phyloP scores from a whole-genome alignment of 2,329 filamentous ascomycete species.

The Aspergillus sergii region DNA sequence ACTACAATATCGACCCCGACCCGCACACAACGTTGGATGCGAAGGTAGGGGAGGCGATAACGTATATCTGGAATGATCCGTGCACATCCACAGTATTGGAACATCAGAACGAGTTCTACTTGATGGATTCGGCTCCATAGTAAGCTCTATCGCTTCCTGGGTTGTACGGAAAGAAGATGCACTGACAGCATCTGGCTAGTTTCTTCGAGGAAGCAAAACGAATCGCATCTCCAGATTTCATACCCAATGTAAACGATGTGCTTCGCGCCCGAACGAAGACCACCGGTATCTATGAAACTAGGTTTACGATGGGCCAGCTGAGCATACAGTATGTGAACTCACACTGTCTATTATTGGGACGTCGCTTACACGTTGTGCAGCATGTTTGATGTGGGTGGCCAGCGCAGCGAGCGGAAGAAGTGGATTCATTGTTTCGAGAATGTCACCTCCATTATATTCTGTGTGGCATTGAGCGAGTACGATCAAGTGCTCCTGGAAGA shows the following conservation, averaged over 20 bases:
- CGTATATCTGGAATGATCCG: constrained; percentile 87
- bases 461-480: constrained; percentile 96
- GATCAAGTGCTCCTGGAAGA: constrained; percentile 96
- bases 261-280: constrained; percentile 95
- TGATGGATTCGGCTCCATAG: constrained; percentile 99
- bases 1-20: constrained; percentile 88
- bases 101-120: constrained; percentile 95
- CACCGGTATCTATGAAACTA: constrained; percentile 97
- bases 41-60: constrained; percentile 79
- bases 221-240: constrained; percentile 82
- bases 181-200: constrained; percentile 53
- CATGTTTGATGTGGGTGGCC: constrained; percentile 99
- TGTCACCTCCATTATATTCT: constrained; percentile 99
- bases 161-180: constrained; percentile 19
- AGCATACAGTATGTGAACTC: constrained; percentile 86
- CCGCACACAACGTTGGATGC: constrained; percentile 82
- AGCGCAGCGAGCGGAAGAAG: constrained; percentile 97
- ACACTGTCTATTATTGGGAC: constrained; percentile 17
- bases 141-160: constrained; percentile 52
- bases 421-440: constrained; percentile 99
- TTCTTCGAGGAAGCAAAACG: constrained; percentile 93
- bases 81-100: constrained; percentile 82
- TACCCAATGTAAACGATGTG: constrained; percentile 92
- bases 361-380: constrained; percentile 51
- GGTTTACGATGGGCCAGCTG: constrained; percentile 97